Conservation (phyloP, 129 eudicot species). For the Escallonia rubra region DNA sequence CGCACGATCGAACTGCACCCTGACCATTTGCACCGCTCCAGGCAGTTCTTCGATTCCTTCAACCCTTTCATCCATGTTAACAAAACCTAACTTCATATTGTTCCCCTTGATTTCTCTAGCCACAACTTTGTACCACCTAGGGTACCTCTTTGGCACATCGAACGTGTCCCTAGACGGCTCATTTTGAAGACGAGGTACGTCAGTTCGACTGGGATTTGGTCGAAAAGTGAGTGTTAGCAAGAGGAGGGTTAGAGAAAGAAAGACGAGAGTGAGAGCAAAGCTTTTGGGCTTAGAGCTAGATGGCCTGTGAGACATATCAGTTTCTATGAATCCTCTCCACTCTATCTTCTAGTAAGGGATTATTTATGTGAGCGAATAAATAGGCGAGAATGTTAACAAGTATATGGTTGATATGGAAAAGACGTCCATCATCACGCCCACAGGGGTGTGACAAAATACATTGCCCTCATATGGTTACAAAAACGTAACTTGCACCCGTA, state of each 20-base stretch:
- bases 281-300: constrained; percentile 24
- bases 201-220: constrained; percentile 4
- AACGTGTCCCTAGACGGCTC: neutral
- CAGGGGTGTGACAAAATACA: too few species aligned
- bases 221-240: constrained; percentile 21
- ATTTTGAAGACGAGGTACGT: neutral
- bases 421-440: too few species aligned
- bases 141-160: constrained; percentile 7
- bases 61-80: constrained; percentile 23
- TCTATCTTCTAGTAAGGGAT: too few species aligned
- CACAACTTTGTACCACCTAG: constrained; percentile 27
- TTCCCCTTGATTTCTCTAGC: constrained; percentile 2
- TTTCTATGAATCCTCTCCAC: neutral
- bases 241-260: constrained; percentile 33
- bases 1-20: constrained; percentile 36
- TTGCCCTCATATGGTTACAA: too few species aligned
- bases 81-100: constrained; percentile 32
- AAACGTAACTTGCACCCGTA: too few species aligned
- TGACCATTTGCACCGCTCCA: constrained; percentile 24
- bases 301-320: constrained; percentile 30
- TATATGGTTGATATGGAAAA: too few species aligned
- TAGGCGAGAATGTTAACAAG: too few species aligned
- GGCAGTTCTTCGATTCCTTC: neutral
- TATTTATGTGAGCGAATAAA: too few species aligned
- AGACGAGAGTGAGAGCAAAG: constrained; percentile 14